A percentile compares a stretch with the other conserved stretches of the same genome.
These are phyloP conservation scores for Jasminum sambac DNA, from an alignment of 257 asterid species.

Conservation along the genomic window DNA sequence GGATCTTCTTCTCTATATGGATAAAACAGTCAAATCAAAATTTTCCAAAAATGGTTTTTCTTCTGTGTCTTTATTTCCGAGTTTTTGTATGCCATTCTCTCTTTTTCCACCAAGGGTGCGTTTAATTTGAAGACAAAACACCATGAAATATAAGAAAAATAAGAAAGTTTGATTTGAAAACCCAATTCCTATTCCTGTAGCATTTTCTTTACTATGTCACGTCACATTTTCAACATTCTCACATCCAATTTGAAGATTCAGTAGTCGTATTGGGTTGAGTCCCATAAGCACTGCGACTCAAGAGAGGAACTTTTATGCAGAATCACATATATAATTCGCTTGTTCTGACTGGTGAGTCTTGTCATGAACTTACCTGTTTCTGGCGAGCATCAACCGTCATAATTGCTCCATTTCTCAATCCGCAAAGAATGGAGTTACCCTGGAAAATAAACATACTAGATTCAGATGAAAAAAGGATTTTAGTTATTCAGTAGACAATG, in stretches of 20 bases:
- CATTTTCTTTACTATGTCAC: neutral
- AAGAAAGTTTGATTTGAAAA: neutral
- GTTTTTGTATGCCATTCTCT: neutral
- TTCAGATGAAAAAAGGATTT: neutral
- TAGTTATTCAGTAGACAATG: conserved; percentile 3
- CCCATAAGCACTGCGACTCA: too few relatives aligned
- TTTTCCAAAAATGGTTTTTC: neutral
- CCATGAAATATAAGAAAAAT: neutral
- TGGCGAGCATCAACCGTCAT: conserved; percentile 74
- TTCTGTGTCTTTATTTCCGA: neutral
- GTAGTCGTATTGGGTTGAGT: too few relatives aligned
- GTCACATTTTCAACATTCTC: neutral
- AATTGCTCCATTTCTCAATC: conserved; percentile 86
- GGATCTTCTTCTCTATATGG: neutral
- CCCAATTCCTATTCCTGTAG: neutral
- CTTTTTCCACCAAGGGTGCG: neutral
- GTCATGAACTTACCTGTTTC: conserved; percentile 45
- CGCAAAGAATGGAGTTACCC: conserved; percentile 70
- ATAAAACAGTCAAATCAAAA: neutral
- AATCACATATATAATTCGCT: neutral
- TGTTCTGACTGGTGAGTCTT: conserved; percentile 21
- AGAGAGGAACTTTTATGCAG: neutral
- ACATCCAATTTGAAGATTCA: too few relatives aligned
- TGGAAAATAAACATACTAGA: conserved; percentile 27
- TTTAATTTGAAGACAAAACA: neutral